Evolutionary conservation across 176 grass and related monocot species (phyloP).

Genomic region (Eremochloa ophiuroides): DNA sequence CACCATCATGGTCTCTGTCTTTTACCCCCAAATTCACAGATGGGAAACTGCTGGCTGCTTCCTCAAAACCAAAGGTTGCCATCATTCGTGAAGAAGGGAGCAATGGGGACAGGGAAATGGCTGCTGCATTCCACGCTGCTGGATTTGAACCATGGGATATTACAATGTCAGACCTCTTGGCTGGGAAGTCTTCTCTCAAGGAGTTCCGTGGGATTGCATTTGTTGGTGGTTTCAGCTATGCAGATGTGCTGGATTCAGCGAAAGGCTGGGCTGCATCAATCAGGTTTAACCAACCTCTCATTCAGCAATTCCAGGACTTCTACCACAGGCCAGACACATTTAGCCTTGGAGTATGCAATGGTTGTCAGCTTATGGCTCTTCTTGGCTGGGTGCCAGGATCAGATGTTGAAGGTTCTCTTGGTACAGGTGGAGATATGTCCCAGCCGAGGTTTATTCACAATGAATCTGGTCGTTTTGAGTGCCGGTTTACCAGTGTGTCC

Average conservation of each 20-base stretch:
- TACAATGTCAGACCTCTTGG: conserved; percentile 71
- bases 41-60: conserved; percentile 44
- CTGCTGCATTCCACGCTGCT: conserved; percentile 74
- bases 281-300: conserved; percentile 77
- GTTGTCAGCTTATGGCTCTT: conserved; percentile 95
- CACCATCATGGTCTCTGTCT: conserved; percentile 67
- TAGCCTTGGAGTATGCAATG: conserved; percentile 93
- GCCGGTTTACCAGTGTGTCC: conserved; percentile 69
- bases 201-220: conserved; percentile 78
- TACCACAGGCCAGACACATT: conserved; percentile 78
- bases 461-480: conserved; percentile 81
- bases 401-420: conserved; percentile 48
- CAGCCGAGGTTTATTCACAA: conserved; percentile 97
- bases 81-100: conserved; percentile 97
- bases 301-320: conserved; percentile 80
- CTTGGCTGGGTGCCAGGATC: conserved; percentile 93
- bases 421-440: conserved; percentile 59
- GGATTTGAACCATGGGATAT: conserved; percentile 94
- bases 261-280: conserved; percentile 96
- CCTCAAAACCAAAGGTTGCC: conserved; percentile 76
- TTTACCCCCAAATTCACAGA: conserved; percentile 68
- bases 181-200: conserved; percentile 41
- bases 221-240: conserved; percentile 95
- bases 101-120: conserved; percentile 92
- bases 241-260: conserved; percentile 80